Evolutionary conservation across 768 basidiomycete genomes (phyloP).

Genomic region (Rhizopogon rudus): DNA sequence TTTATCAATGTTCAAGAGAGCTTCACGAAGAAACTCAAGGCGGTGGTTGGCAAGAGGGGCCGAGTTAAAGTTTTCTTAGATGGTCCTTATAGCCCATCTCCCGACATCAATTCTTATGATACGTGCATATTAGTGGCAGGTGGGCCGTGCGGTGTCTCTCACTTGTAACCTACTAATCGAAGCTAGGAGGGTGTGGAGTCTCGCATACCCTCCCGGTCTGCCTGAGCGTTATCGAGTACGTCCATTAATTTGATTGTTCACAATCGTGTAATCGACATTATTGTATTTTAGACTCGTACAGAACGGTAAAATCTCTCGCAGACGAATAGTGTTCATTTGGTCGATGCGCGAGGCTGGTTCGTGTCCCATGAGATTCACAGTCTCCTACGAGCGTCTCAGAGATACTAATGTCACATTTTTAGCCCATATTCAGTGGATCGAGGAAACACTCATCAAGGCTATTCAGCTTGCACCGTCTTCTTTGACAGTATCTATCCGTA

Average conservation of each 20-base stretch:
- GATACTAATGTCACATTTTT: not conserved
- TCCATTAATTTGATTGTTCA: not conserved
- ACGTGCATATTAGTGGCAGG: slow-evolving; percentile 38
- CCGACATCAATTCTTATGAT: slow-evolving; percentile 31
- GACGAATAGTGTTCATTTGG: slow-evolving; percentile 49
- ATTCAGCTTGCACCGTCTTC: slow-evolving; percentile 23
- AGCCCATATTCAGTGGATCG: slow-evolving; percentile 44
- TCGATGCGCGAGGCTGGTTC: slow-evolving; percentile 42
- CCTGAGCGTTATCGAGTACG: slow-evolving; percentile 38
- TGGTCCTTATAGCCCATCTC: slow-evolving; percentile 40
- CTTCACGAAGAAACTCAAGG: slow-evolving; percentile 42
- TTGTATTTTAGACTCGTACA: slow-evolving; percentile 15
- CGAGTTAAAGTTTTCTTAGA: slow-evolving; percentile 39
- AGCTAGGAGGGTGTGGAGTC: slow-evolving; percentile 30
- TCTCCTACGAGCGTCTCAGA: not conserved
- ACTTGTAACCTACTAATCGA: not conserved
- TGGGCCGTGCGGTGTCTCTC: slow-evolving; percentile 9
- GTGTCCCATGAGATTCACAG: not conserved
- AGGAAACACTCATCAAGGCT: slow-evolving; percentile 30
- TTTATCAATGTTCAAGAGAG: slow-evolving; percentile 49
- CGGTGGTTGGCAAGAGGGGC: slow-evolving; percentile 19
- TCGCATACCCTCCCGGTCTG: slow-evolving; percentile 43
- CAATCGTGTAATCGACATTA: too few relatives aligned
- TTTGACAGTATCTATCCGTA: slow-evolving; percentile 32
- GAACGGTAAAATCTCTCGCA: slow-evolving; percentile 14